Conservation (phyloP, 192 early-diverging fungal species). For the Coemansia sp. region DNA sequence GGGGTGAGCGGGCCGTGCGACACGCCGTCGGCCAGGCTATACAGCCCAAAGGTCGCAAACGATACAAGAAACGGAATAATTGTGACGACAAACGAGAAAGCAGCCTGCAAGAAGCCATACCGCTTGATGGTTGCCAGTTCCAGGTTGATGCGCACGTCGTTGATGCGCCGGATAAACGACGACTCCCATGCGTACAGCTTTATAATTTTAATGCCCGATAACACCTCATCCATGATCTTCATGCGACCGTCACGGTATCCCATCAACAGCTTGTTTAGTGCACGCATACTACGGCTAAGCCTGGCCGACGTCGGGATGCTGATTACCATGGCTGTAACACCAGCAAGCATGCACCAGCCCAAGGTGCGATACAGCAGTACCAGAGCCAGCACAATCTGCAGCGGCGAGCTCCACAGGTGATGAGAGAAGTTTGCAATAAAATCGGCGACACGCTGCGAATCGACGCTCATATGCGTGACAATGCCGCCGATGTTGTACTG, state of each 20-base stretch:
- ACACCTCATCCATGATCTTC: conserved; percentile 68
- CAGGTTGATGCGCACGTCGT: conserved; percentile 34
- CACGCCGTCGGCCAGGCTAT: conserved; percentile 36
- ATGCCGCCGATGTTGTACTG: conserved; percentile 82
- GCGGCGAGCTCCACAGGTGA: conserved; percentile 77
- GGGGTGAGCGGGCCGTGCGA: conserved; percentile 55
- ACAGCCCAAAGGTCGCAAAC: conserved; percentile 50
- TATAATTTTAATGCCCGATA: conserved; percentile 68
- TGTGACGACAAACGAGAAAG: conserved; percentile 46
- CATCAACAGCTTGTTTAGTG: conserved; percentile 86
- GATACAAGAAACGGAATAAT: conserved; percentile 52
- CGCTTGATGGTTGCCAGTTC: conserved; percentile 50
- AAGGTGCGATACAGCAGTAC: conserved; percentile 82
- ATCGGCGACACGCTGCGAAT: conserved; percentile 72
- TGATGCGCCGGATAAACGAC: conserved; percentile 47
- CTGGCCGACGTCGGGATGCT: conserved; percentile 83
- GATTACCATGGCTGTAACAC: conserved; percentile 81
- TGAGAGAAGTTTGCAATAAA: conserved; percentile 72
- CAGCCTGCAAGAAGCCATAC: conserved; percentile 42
- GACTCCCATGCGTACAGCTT: conserved; percentile 75
- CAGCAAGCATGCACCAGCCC: conserved; percentile 82
- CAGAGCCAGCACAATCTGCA: conserved; percentile 81
- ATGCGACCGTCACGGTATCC: conserved; percentile 64
- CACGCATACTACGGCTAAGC: conserved; percentile 71
- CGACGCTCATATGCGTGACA: conserved; percentile 75